Evolutionary conservation across 2,329 filamentous ascomycete genomes (phyloP), one percentile per base, ranked within the genome.

Genomic region (Botrytis elliptica): DNA sequence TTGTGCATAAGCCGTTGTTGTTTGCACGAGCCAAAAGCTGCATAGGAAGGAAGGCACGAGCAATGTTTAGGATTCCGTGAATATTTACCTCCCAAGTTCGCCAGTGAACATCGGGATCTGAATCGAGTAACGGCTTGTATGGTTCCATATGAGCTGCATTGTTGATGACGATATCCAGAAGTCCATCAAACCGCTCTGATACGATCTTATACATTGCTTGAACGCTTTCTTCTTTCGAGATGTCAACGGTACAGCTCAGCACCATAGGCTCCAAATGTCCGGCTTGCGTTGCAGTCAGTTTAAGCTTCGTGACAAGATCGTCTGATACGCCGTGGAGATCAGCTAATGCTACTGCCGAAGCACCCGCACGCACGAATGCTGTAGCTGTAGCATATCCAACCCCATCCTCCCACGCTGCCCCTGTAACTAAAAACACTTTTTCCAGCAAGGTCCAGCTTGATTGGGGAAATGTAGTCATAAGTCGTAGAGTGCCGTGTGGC

Each of bases 1-100:
- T 80, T 0, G 83, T 85, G 78, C 85, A 85, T 52, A 77, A 70
- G 4, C 76, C 55, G 25, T 76, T 59, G 33, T 71, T 82, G 12
- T 8, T n/a, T 62, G 5, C 3, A 38, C 59, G 59, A 62, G 36
- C 16, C 6, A 16, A 62, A 79, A 77, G 57, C 49, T 77, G 60
- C 68, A 78, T 57, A 8, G 77, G 76, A 44, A 78, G 20, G 14
- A 76, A 74, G 7, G 63, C 73, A n/a, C 71, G 75, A 5, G 74
- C 70, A 16, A 76, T 65, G 22, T 44, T 70, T 64, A 76, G 76
- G 4, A 74, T 52, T 4, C 77, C 77, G 33, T 63, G 72, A 6
- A 76, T n/a, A 57, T 78, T 78, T 25, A 77, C 67, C 68, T 78
- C 77, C 10, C 67, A 76, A 59, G 73, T 77, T 59, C 16, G 73